phyloP scores from a whole-genome alignment of 2,329 filamentous ascomycete genomes.

The Hirsutella rhossiliensis region DNA sequence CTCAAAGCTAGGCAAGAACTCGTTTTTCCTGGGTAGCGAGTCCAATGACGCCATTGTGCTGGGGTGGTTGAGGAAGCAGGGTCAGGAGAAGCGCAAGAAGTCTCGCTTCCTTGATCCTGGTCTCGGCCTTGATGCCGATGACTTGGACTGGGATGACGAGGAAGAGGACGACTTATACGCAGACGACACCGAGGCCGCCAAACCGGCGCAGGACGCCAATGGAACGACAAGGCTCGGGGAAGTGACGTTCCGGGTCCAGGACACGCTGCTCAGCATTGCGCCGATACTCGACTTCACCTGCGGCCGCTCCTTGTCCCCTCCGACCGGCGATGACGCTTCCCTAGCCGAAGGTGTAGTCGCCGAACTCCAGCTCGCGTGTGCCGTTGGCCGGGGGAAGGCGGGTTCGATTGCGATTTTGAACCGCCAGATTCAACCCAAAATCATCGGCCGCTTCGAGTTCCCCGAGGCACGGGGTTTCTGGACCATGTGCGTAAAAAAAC shows the following conservation, averaged over 20 bases:
- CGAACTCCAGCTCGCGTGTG: constrained; percentile 46
- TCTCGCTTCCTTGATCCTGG: constrained; percentile 44
- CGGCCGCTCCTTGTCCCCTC: constrained; percentile 39
- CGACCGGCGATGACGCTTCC: constrained; percentile 31
- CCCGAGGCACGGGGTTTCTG: constrained; percentile 66
- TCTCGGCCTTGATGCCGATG: constrained; percentile 35
- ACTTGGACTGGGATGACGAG: constrained; percentile 44
- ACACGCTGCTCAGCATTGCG: constrained; percentile 64
- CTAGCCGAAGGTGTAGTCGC: constrained; percentile 34
- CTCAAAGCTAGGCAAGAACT: constrained; percentile 52
- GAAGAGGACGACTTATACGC: constrained; percentile 52
- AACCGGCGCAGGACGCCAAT: constrained; percentile 26
- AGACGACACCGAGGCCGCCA: constrained; percentile 52
- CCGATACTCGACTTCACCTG: constrained; percentile 67
- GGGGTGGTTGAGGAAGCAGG: constrained; percentile 61
- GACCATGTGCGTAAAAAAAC: constrained; percentile 62
- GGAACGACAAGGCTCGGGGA: constrained; percentile 43
- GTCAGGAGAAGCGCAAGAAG: constrained; percentile 52
- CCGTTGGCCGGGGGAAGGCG: constrained; percentile 51
- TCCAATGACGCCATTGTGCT: constrained; percentile 70
- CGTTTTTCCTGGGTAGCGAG: constrained; percentile 78
- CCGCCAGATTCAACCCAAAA: constrained; percentile 61
- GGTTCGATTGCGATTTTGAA: constrained; percentile 67
- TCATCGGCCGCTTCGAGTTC: constrained; percentile 59
- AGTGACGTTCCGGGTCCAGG: constrained; percentile 64